Evolutionary conservation across 2,329 filamentous ascomycete genomes (phyloP), one percentile per base, ranked within the genome.

Genomic region (Trichoderma aggressivum): DNA sequence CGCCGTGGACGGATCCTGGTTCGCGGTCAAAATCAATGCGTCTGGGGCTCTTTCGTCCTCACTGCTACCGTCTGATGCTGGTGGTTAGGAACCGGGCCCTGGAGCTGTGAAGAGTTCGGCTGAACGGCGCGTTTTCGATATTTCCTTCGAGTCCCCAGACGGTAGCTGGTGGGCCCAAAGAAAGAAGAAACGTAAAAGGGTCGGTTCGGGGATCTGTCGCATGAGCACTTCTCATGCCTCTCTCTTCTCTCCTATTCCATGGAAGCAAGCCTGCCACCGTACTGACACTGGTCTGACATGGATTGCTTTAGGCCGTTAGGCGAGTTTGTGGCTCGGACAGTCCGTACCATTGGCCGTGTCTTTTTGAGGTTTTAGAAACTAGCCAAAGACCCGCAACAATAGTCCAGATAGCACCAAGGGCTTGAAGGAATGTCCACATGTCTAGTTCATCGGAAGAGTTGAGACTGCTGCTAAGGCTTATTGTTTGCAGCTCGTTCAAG

Each of bases 321-420:
- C 62, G 43, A 65, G 39, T 18, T 59, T 55, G 43, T 55, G 47
- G 62, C 62, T 55, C 43, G 30, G n/a, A 65, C 62, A 10, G 21
- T 24, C 28, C 62, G 24, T 53, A 36, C 30, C 62, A 65, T 39
- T 65, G 62, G 43, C 62, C 47, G 28, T 34, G 34, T 26, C 47
- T 43, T 32, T 32, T 34, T 28, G 30, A 55, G 26, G n/a, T 65
- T 34, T 36, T 24, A 24, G 30, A 28, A 65, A 65, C 43, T 55
- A 55, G 62, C 62, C 47, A 55, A 34, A 26, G 62, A 65, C 62
- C 62, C 43, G 43, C 47, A 65, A 65, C 62, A 65, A 55, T 53
- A 65, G 43, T 24, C 47, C 43, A 34, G 36, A 36, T 53, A 24
- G 30, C 43, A 28, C 47, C 62, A 55, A 55, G 62, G 36, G 18